Base-by-base conservation (phyloP, 352 stramenopile species). In the Phytophthora citricola region DNA sequence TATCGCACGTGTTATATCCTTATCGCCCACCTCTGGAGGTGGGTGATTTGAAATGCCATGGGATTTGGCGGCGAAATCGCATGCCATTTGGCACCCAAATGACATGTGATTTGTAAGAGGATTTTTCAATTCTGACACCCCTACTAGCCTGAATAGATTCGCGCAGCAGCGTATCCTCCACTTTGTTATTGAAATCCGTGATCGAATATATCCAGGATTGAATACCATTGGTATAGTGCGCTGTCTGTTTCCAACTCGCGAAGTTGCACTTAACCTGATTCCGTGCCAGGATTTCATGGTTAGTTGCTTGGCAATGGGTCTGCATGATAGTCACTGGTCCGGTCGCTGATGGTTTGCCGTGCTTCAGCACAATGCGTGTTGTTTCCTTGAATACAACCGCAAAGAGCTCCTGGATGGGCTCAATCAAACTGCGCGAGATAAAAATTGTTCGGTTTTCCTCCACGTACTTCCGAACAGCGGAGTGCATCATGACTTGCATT, bases 261-360 rank as follows among this genome's bases (percentile, higher is more conserved):
- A 17, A 22, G 14, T 6, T 29, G n/a, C 8, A 4, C 17, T 55
- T 32, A 15, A 1, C 10, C 20, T 41, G 24, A 2, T 39, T 11
- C 12, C 15, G 27, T 38, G 14, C 9, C 17, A 38, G 7, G 3
- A 14, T 49, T 29, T 69, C 61, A 27, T 55, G 36, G 12, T 58
- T 12, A 5, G 22, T 64, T 4, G 26, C 61, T 41, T 31, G 45
- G 27, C 29, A 43, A 27, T 61, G 55, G 0, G 46, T 65, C 22
- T 64, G 62, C 7, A 69, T 39, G 15, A 69, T 26, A 2, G 46
- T 69, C 11, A 47, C 58, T 2, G 62, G 53, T 3, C 62, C 54
- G 12, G 41, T 59, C 0, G 38, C 38, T 9, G 45, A 64, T 5
- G 51, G 12, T 5, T 38, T 48, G 3, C 40, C 56, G 5, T 5